Evolutionary conservation across 1,139 yeast species (phyloP), one percentile per base, ranked within the genome.

Genomic region (Debaryomycetaceae sp.): DNA sequence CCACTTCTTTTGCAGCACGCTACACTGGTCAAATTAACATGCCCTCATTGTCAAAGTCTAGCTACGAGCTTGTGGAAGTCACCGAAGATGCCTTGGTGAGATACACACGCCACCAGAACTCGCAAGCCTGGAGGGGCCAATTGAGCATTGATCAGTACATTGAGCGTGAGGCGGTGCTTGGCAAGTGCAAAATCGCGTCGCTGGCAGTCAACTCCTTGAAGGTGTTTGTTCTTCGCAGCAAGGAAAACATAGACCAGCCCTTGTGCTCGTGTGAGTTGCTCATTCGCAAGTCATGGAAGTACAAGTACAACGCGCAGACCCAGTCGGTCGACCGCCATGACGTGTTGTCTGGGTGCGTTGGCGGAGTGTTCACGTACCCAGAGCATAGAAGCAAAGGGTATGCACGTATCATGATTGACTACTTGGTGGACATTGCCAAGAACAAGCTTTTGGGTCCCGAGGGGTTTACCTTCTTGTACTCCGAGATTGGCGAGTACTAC

Each of bases 401-500:
- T 44, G 89, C 85, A 2, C 57, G 58, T 17, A 46, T 60, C 23
- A 74, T 83, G 85, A 65, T 83, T 29, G 77, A 73, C 40, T 54
- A 61, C 32, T 42, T 71, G 26, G 58, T 59, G 20, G 54, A 56
- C n/a, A 27, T 46, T 18, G 50, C 54, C 24, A 49, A 47, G 29
- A 31, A 27, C 4, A 43, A 49, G 4, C 34, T 42, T 12, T 37
- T 64, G 27, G 64, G 65, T 5, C 40, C 48, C 14, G 61, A 68
- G 34, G 70, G 73, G 12, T 65, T 69, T 32, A 55, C 68, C 10
- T 72, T 68, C 35, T 61, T 82, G 37, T 83, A 82, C 62, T 79
- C 88, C 21, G 93, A 82, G 46, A 70, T 83, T 23, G 89, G 86
- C 4, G 78, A 76, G 35, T 82, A 73, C 51, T 82, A 83, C 49